Base-by-base conservation (phyloP, 106 monocot species). In the Alisma plantagoaquatica region DNA sequence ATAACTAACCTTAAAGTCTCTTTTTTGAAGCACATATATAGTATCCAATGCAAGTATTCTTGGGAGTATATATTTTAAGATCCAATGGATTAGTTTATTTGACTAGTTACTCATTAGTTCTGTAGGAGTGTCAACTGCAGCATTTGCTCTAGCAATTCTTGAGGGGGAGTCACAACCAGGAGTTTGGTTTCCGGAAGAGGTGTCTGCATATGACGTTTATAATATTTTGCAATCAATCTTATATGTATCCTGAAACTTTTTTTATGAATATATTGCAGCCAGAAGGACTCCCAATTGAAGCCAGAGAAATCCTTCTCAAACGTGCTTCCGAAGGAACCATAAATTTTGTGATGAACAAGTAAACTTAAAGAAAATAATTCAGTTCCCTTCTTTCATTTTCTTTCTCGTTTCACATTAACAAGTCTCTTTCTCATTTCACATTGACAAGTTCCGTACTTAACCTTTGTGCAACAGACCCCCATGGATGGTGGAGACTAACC, bases 151-250 rank as follows among this genome's bases (percentile, higher is more conserved):
- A 50, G 72, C 93, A 33, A 33, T 94, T 60, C 93, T 94, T 54
- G 87, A 87, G 61, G 87, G 83, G 11, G 75, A 41, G 50, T 75
- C 93, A 41, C 93, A 94, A 31, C 87, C 74, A 49, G 93, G 93
- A 49, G 93, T 94, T 29, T 94, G 93, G 93, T 94, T 94, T 68
- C 93, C 87, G 18, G 93, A 94, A 61, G 83, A 94, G 93, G 93
- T 87, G 61, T 29, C 19, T 38, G 23, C n/a, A n/a, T n/a, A n/a
- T n/a, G n/a, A n/a, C n/a, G n/a, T n/a, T n/a, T n/a, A n/a, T n/a
- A n/a, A n/a, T n/a, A n/a, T n/a, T n/a, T n/a, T n/a, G n/a, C n/a
- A n/a, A n/a, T n/a, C n/a, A n/a, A n/a, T n/a, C n/a, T n/a, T n/a
- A n/a, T n/a, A n/a, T n/a, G n/a, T n/a, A n/a, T n/a, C n/a, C n/a